These are phyloP conservation scores for Thelephora terrestris DNA, from an alignment of 1,284 basidiomycete species.

Conservation along the genomic window DNA sequence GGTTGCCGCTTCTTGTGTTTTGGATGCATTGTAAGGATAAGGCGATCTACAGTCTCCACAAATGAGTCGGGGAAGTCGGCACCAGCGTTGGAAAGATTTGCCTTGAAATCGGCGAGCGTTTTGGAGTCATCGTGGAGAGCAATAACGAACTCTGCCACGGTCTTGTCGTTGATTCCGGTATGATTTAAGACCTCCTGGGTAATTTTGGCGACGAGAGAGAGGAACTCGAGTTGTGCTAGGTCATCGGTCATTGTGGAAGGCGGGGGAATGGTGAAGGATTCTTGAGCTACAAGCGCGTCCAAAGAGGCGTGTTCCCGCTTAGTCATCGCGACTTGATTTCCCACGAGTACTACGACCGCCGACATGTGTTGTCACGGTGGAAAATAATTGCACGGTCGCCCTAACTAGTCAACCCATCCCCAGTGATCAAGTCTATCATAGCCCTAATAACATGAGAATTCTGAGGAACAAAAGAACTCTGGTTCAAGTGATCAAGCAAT, in stretches of 20 bases:
- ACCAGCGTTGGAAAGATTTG: constrained; percentile 70
- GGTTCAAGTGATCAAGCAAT: constrained; percentile 47
- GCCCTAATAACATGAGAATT: constrained; percentile 54
- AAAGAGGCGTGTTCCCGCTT: not conserved
- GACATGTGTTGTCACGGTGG: not conserved
- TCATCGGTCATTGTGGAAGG: constrained; percentile 54
- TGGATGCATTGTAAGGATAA: constrained; percentile 91
- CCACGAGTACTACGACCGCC: not conserved
- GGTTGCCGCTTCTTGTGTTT: constrained; percentile 78
- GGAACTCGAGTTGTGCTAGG: constrained; percentile 82
- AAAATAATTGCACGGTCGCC: not conserved
- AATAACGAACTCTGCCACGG: constrained; percentile 93
- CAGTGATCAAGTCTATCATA: constrained; percentile 59
- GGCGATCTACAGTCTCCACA: constrained; percentile 86
- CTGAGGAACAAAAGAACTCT: constrained; percentile 34
- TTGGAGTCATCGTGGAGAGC: constrained; percentile 81
- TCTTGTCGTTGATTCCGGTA: constrained; percentile 78
- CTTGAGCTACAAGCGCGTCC: not conserved
- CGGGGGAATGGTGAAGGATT: not conserved
- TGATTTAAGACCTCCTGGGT: constrained; percentile 89
- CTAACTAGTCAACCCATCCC: constrained; percentile 37
- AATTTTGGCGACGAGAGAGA: constrained; percentile 83
- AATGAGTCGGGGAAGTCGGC: constrained; percentile 88
- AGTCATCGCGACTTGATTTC: not conserved
- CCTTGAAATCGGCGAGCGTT: constrained; percentile 71